These are phyloP conservation scores for Abortiporus biennis DNA, from an alignment of 1,284 basidiomycete genomes.

Conservation along the genomic window DNA sequence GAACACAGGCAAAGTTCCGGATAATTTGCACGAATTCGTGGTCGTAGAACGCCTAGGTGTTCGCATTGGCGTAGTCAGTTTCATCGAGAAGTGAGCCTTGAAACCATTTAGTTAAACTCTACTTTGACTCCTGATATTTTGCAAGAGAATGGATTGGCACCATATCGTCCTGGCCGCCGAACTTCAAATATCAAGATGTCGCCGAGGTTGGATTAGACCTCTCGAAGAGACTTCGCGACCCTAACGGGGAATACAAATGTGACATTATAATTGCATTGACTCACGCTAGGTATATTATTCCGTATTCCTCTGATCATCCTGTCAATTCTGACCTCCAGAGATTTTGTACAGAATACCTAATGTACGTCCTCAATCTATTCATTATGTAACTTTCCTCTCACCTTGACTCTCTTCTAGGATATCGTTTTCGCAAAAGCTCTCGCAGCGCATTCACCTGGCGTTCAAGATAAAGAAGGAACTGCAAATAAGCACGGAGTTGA, in stretches of 20 bases:
- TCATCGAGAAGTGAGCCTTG: slow-evolving; percentile 69
- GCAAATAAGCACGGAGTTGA: slow-evolving; percentile 72
- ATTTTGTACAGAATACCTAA: slow-evolving; percentile 46
- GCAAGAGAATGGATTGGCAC: slow-evolving; percentile 81
- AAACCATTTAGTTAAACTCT: not conserved
- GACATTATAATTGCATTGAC: slow-evolving; percentile 82
- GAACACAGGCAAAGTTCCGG: slow-evolving; percentile 51
- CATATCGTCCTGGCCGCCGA: slow-evolving; percentile 75
- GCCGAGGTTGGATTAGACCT: slow-evolving; percentile 55
- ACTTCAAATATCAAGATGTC: slow-evolving; percentile 70
- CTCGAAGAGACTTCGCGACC: slow-evolving; percentile 69
- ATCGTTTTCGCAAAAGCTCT: slow-evolving; percentile 60
- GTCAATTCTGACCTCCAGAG: slow-evolving; percentile 1
- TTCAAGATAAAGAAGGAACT: slow-evolving; percentile 39
- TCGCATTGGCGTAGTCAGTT: slow-evolving; percentile 73
- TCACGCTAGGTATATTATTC: slow-evolving; percentile 51
- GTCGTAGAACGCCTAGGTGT: slow-evolving; percentile 64
- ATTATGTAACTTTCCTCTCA: not conserved
- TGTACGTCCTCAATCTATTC: slow-evolving; percentile 31
- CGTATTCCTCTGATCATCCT: not conserved
- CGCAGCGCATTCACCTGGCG: slow-evolving; percentile 51
- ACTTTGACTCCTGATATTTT: not conserved
- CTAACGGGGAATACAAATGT: slow-evolving; percentile 59
- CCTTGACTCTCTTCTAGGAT: slow-evolving; percentile 42
- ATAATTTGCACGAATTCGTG: slow-evolving; percentile 50